A percentile compares a stretch with the other conserved stretches of the same genome.
Conservation (phyloP, 192 early-diverging fungal species). For the Coemansia sp. region DNA sequence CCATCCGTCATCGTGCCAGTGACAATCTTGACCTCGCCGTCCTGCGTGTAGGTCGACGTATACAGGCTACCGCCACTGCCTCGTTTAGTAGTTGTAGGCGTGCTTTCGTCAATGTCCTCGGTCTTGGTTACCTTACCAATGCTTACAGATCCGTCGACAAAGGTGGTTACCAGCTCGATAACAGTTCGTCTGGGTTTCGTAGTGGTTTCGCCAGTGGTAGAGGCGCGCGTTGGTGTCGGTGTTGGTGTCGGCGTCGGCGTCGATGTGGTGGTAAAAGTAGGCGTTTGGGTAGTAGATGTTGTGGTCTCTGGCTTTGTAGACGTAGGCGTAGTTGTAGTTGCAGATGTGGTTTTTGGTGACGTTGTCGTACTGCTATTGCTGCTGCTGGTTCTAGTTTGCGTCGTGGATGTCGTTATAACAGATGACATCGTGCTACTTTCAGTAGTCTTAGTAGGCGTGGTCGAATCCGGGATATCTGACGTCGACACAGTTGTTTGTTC, state of each 20-base stretch:
- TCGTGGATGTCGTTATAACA: not conserved
- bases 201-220: not conserved
- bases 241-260: not conserved
- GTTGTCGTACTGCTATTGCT: not conserved
- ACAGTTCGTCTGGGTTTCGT: constrained; percentile 21
- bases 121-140: constrained; percentile 22
- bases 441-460: not conserved
- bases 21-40: constrained; percentile 27
- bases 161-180: constrained; percentile 21
- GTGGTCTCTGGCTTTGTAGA: not conserved
- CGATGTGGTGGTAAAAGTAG: not conserved
- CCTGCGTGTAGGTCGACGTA: constrained; percentile 33
- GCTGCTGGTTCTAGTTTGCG: not conserved
- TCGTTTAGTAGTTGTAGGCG: not conserved
- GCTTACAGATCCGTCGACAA: constrained; percentile 31
- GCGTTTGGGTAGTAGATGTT: not conserved
- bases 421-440: not conserved
- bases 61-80: not conserved
- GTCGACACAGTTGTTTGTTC: not conserved
- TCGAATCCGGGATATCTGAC: not conserved
- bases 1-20: constrained; percentile 16
- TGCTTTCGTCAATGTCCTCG: not conserved
- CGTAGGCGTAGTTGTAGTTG: not conserved
- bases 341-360: not conserved
- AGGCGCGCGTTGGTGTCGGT: not conserved